Percentiles rank a stretch among this genome's conserved stretches.
Evolutionary conservation across 2,329 filamentous ascomycete genomes (phyloP).

Genomic region (Botrytis elliptica): DNA sequence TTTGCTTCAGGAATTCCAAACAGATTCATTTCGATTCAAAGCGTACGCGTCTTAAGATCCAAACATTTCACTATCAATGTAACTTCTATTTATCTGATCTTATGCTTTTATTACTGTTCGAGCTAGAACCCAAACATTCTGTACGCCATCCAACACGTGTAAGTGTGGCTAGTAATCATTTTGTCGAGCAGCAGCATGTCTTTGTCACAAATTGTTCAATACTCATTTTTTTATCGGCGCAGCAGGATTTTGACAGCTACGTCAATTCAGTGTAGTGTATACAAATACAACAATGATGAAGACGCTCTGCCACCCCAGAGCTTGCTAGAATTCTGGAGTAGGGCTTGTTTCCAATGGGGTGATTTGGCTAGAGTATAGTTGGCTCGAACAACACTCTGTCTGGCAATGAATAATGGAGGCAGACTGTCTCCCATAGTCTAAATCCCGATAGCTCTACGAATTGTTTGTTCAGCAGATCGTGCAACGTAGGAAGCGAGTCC

Average conservation of each 20-base stretch:
- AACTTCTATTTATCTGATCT: not conserved
- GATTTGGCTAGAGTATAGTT: not conserved
- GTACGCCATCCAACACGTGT: not conserved
- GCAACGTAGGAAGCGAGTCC: not conserved
- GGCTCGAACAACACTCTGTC: not conserved
- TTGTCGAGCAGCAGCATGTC: not conserved
- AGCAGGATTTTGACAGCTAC: not conserved
- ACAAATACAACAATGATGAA: not conserved
- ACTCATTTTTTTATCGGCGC: not conserved
- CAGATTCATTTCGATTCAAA: not conserved
- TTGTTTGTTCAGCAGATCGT: not conserved
- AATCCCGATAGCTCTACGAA: not conserved
- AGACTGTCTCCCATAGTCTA: not conserved
- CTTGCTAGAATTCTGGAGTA: not conserved
- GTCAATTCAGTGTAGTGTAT: fast-evolving
- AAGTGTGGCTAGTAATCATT: not conserved
- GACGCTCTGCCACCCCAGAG: not conserved
- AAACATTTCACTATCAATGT: not conserved
- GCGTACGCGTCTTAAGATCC: not conserved
- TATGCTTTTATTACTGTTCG: not conserved
- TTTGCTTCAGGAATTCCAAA: not conserved
- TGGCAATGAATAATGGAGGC: not conserved
- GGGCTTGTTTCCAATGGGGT: not conserved
- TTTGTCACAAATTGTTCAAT: not conserved
- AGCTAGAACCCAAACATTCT: not conserved